Evolutionary conservation across 1,139 yeast species (phyloP).

Genomic region (Sugiyamaella xylanicola): DNA sequence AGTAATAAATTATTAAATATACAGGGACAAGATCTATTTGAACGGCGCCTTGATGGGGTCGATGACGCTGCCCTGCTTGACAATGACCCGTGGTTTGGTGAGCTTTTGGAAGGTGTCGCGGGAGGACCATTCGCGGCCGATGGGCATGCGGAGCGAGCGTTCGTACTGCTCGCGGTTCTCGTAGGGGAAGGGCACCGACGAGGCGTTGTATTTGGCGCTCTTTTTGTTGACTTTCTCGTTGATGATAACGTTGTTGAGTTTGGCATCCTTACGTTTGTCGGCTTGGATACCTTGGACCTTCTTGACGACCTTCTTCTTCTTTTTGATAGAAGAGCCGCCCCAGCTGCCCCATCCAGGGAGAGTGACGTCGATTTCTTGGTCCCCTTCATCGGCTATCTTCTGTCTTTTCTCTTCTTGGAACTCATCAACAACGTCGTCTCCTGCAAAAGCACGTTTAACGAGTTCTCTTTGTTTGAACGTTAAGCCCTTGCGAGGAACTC

Average conservation of each 20-base stretch:
- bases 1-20: neutral
- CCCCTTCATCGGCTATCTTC: conserved; percentile 77
- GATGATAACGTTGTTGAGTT: conserved; percentile 77
- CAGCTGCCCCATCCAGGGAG: conserved; percentile 85
- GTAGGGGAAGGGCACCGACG: conserved; percentile 89
- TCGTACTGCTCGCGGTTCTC: conserved; percentile 95
- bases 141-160: conserved; percentile 89
- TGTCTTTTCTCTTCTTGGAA: conserved; percentile 73
- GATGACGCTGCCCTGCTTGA: conserved; percentile 85
- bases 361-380: conserved; percentile 79
- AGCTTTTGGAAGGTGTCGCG: conserved; percentile 82
- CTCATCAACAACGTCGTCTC: conserved; percentile 88
- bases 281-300: conserved; percentile 72
- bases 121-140: conserved; percentile 96
- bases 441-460: conserved; percentile 92
- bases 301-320: conserved; percentile 58
- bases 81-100: conserved; percentile 84
- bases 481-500: conserved; percentile 37
- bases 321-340: conserved; percentile 48
- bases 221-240: conserved; percentile 86
- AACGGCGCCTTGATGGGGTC: conserved; percentile 84
- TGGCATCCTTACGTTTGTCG: conserved; percentile 75
- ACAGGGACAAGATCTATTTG: conserved; percentile 5
- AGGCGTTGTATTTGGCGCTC: conserved; percentile 79
- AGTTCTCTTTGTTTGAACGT: conserved; percentile 80